Percentiles rank a stretch among this genome's conserved stretches.
Evolutionary conservation across 2,329 filamentous ascomycete genomes (phyloP).

Genomic region (Fusarium newnesense): DNA sequence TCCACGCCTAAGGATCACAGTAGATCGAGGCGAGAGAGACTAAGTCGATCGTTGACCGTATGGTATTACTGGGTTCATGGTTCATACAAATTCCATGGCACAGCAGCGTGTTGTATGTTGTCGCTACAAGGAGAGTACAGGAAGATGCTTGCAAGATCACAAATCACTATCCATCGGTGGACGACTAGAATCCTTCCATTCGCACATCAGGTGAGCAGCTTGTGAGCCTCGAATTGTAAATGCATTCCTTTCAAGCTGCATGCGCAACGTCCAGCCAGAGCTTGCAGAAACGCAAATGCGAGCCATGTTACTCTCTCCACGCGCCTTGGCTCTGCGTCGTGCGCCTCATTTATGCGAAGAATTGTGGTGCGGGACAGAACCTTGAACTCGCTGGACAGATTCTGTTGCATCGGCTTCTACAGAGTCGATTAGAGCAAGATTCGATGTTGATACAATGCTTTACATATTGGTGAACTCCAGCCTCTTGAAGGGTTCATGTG

Average conservation of each 20-base stretch:
- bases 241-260: constrained; percentile 22
- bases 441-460: constrained; percentile 2
- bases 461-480: not conserved
- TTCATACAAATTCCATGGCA: not conserved
- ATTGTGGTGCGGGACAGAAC: not conserved
- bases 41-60: not conserved
- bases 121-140: not conserved
- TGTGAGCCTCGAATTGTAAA: constrained; percentile 15
- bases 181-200: not conserved
- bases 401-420: not conserved
- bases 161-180: not conserved
- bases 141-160: not conserved
- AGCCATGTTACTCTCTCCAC: constrained; percentile 14
- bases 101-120: not conserved
- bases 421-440: not conserved
- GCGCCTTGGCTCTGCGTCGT: constrained; percentile 4
- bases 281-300: constrained; percentile 26
- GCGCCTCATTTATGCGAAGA: constrained; percentile 12
- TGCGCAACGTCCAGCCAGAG: constrained; percentile 14
- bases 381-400: not conserved
- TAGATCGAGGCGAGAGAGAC: not conserved
- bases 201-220: constrained; percentile 2
- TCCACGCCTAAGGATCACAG: not conserved
- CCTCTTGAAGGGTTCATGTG: constrained; percentile 10
- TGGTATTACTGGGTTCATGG: not conserved